phyloP scores from a whole-genome alignment of 2,329 filamentous ascomycete genomes.

The Penicillium sp. region DNA sequence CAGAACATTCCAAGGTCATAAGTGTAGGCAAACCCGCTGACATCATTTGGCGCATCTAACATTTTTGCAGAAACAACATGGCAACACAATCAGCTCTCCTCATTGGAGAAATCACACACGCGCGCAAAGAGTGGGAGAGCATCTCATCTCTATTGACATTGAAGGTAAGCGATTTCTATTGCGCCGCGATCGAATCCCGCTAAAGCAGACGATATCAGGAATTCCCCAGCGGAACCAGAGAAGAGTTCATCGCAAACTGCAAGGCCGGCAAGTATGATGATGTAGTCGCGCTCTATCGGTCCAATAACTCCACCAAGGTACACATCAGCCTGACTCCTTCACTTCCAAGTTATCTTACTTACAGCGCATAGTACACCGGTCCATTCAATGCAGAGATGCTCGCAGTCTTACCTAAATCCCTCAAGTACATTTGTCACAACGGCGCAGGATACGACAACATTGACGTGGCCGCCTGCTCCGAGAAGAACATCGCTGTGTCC shows the following conservation, averaged over 20 bases:
- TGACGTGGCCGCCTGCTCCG: constrained; percentile 47
- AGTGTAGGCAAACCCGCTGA: neutral
- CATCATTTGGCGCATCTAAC: constrained; percentile 10
- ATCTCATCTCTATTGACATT: constrained; percentile 35
- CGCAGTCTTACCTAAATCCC: constrained; percentile 36
- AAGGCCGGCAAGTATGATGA: constrained; percentile 48
- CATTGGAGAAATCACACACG: constrained; percentile 39
- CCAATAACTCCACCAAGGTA: constrained; percentile 48
- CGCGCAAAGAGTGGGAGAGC: constrained; percentile 37
- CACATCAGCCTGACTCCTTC: neutral
- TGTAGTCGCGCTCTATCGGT: constrained; percentile 51
- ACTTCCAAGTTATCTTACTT: neutral
- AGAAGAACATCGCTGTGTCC: constrained; percentile 36
- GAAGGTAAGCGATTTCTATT: constrained; percentile 27
- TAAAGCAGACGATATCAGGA: neutral
- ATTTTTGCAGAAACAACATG: constrained; percentile 20
- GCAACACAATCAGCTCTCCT: constrained; percentile 34
- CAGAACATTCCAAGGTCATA: neutral
- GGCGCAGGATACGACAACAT: constrained; percentile 56
- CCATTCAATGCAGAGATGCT: constrained; percentile 44
- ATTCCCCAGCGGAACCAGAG: constrained; percentile 45
- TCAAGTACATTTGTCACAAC: constrained; percentile 47
- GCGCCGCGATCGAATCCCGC: neutral
- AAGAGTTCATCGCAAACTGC: constrained; percentile 50
- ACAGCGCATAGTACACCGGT: constrained; percentile 32